phyloP scores from a whole-genome alignment of 2,329 filamentous ascomycete genomes.

The Bipolaris gigantea region DNA sequence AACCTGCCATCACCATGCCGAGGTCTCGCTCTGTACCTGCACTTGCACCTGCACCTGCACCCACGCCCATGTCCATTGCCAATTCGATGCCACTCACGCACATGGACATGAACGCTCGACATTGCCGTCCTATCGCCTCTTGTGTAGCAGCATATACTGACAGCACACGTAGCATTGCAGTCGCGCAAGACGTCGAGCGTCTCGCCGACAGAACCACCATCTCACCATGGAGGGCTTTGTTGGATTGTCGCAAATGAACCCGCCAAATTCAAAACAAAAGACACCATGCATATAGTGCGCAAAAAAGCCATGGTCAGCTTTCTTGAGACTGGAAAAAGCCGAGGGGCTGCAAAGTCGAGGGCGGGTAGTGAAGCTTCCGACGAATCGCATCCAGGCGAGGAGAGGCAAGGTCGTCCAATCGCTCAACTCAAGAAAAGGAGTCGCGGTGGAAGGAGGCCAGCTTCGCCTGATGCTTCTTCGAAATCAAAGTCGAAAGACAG shows the following conservation, averaged over 20 bases:
- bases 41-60: background rate
- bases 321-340: slow-evolving; percentile 30
- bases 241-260: slow-evolving; percentile 42
- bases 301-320: slow-evolving; percentile 42
- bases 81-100: background rate
- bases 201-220: slow-evolving; percentile 9
- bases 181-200: slow-evolving; percentile 14
- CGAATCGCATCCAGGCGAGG: slow-evolving; percentile 18
- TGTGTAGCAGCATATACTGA: slow-evolving; percentile 6
- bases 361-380: slow-evolving; percentile 25
- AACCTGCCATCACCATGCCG: background rate
- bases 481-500: background rate
- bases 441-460: background rate
- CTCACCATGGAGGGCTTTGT: slow-evolving; percentile 19
- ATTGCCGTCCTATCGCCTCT: background rate
- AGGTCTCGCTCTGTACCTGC: background rate
- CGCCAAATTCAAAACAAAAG: slow-evolving; percentile 36
- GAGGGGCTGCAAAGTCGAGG: slow-evolving; percentile 7
- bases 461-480: slow-evolving; percentile 11
- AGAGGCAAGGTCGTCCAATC: slow-evolving; percentile 11
- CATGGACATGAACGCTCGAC: background rate
- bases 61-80: background rate
- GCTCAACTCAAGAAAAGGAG: slow-evolving; percentile 2
- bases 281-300: slow-evolving; percentile 40
- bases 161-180: slow-evolving; percentile 5